These are phyloP conservation scores for Saccharomyces pastorianus DNA, from an alignment of 1,139 yeast species.

Conservation along the genomic window DNA sequence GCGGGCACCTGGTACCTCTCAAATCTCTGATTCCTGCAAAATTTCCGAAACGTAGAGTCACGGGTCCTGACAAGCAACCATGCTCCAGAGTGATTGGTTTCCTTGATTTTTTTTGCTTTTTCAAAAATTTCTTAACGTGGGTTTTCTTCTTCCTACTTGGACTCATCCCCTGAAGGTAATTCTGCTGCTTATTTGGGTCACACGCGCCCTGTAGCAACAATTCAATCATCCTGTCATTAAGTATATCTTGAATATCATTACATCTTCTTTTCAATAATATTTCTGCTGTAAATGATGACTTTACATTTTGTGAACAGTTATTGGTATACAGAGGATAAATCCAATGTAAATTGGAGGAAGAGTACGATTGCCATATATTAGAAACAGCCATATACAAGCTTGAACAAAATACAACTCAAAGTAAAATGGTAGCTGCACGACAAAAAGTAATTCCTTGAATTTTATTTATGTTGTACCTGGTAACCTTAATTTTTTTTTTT, in stretches of 20 bases:
- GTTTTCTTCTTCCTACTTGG: conserved; percentile 1
- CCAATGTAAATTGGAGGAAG: not conserved
- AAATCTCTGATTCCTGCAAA: conserved; percentile 16
- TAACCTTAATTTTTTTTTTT: not conserved
- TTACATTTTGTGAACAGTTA: not conserved
- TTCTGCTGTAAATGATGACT: not conserved
- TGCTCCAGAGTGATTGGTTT: conserved; percentile 1
- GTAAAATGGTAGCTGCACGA: not conserved
- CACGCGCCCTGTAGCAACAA: not conserved
- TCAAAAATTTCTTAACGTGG: conserved; percentile 1
- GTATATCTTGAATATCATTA: not conserved
- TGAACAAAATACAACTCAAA: not conserved
- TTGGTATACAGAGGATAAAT: not conserved
- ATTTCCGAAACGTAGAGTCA: conserved; percentile 17
- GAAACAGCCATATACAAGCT: not conserved
- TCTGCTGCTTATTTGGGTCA: conserved; percentile 1
- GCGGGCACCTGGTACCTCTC: conserved; percentile 17
- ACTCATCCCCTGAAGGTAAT: not conserved
- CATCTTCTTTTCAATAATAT: not conserved
- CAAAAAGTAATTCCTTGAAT: not conserved
- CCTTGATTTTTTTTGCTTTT: conserved; percentile 1
- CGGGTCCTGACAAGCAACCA: conserved; percentile 2
- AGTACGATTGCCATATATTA: not conserved
- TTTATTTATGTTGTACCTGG: not conserved
- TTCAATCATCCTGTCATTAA: not conserved